Evolutionary conservation across 164 flowering plant genomes (phyloP), one percentile per base, ranked within the genome.

Genomic region (Berberis thunbergii): DNA sequence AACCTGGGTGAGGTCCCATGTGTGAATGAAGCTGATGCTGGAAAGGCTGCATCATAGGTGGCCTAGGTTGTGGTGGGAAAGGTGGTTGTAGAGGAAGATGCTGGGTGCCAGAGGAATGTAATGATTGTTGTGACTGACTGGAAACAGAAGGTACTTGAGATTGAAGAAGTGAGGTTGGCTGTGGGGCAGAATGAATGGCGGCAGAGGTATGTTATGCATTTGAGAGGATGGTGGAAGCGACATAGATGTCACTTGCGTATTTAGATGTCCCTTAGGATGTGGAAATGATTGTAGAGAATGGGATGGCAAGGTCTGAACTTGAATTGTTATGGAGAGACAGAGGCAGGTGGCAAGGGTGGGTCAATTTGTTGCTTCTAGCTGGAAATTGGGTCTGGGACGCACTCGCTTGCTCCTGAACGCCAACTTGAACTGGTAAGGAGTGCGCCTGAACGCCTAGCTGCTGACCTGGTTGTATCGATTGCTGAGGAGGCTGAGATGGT

Each of bases 11-110:
- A 6, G 81, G 78, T 2, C 84, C 93, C 76, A 83, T 79, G 62
- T 84, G 88, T 42, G 83, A 73, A 59, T 85, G 85, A 69, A 71
- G 70, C 72, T 88, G 96, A 56, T 83, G 88, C 56, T 85, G 78
- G 70, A 77, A 83, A 53, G 71, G 63, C 57, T 80, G 82, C 76
- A 80, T 62, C 41, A 82, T 66, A 68, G 79, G 75, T 45, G 81
- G 86, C 70, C 98, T 82, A 6, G 81, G 78, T 65, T 83, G 94
- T 57, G 75, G 77, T 43, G 90, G 91, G 68, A 88, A 62, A 57
- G 89, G 90, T 44, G 87, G 91, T 71, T 87, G 96, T 54, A 79
- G 67, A 0, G 84, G 80, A 76, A 80, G 54, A 72, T 80, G 89
- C 9, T 70, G 80, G 50, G 64, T 54, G 60, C 82, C 82, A 67